Evolutionary conservation across 1,284 basidiomycete species (phyloP), one percentile per base, ranked within the genome.

Genomic region (Sphaerobolus stellatus): DNA sequence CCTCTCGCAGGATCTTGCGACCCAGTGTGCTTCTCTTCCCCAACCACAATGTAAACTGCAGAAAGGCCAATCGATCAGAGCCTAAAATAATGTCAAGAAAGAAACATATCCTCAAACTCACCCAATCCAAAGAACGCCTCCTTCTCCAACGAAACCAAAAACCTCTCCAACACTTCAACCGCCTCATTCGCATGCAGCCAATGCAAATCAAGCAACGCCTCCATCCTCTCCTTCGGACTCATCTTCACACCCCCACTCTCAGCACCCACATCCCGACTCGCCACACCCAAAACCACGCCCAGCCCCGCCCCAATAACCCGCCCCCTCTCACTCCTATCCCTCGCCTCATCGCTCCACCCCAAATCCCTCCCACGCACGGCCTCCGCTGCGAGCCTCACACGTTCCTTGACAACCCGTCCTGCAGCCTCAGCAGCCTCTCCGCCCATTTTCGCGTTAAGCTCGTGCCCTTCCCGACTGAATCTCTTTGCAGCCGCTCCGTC

Each of bases 1-100:
- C 94, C 91, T 48, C 92, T 82, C 13, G 78, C 81, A 14, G 81
- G 75, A 65, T 94, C 92, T 65, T 94, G 91, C 28, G 84, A 89
- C 2, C 92, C 94, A 1, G 92, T 94, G 68, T 98, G 96, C 71
- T 94, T 95, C 69, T 95, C 94, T 70, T 97, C 93, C 9, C 97
- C 96, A 4, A 98, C 92, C 30, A 98, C 81, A 24, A 94, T 72
- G 68, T 90, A 99, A 18, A 82, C 95, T 91, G 59, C n/a, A 44
- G 61, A 36, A 9, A 31, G 60, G 50, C 44, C 49, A 30, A 50
- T 33, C 16, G 60, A 61, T 56, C 24, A 65, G 52, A 20, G 56
- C 52, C 38, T 16, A 56, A 33, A 8, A 34, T 16, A n/a, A 8
- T 11, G 30, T 5, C 3, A 27, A 13, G 30, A 30, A 49, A 99